Conservation (phyloP, 1,139 yeast genomes). For the Taphrina deformans region DNA sequence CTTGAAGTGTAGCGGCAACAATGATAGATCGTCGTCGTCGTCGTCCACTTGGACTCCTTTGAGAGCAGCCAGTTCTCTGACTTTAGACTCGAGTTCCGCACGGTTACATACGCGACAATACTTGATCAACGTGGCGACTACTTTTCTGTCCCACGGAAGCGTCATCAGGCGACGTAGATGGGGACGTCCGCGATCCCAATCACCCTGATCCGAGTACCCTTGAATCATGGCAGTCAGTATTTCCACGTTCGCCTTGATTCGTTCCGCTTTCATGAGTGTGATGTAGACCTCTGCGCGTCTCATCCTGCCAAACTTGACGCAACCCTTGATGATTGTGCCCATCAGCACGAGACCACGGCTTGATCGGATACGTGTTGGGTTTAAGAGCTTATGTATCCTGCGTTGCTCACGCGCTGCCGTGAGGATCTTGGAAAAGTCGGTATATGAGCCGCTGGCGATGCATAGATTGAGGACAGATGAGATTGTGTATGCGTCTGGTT, state of each 20-base stretch:
- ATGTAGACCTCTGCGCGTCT: slow-evolving; percentile 21
- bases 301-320: slow-evolving; percentile 10
- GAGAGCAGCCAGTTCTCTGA: slow-evolving; percentile 9
- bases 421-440: slow-evolving; percentile 32
- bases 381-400: background rate
- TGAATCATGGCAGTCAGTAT: slow-evolving; percentile 26
- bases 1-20: slow-evolving; percentile 10
- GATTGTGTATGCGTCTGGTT: slow-evolving; percentile 34
- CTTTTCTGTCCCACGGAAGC: slow-evolving; percentile 8
- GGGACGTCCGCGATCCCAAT: slow-evolving; percentile 12
- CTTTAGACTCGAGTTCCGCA: background rate
- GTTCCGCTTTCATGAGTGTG: slow-evolving; percentile 15
- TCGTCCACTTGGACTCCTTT: slow-evolving; percentile 7
- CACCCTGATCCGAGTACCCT: background rate
- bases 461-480: slow-evolving; percentile 34
- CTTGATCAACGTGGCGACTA: slow-evolving; percentile 20
- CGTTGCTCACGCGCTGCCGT: slow-evolving; percentile 30
- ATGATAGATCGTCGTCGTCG: slow-evolving; percentile 5
- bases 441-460: slow-evolving; percentile 29
- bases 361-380: slow-evolving; percentile 23
- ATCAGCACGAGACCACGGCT: slow-evolving; percentile 8
- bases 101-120: slow-evolving; percentile 8
- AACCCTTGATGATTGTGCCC: slow-evolving; percentile 25
- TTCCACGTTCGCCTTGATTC: slow-evolving; percentile 6
- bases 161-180: background rate